These are phyloP conservation scores for Talaromyces amestolkiae DNA, from an alignment of 2,329 filamentous ascomycete species.

Conservation along the genomic window DNA sequence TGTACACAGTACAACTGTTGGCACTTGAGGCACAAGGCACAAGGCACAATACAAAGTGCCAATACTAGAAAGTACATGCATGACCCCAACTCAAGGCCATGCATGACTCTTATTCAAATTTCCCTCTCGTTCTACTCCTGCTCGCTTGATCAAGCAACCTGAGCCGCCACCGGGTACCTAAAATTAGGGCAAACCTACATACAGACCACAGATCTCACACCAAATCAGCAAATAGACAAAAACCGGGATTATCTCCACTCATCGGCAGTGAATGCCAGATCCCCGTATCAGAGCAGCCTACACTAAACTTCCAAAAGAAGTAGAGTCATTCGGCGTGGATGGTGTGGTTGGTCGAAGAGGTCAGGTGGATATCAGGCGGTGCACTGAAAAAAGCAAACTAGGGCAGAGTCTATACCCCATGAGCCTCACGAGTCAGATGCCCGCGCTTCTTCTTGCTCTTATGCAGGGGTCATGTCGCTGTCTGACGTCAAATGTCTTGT, in stretches of 20 bases:
- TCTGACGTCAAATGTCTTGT: conserved; percentile 5
- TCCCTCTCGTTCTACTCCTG: background rate
- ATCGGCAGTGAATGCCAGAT: background rate
- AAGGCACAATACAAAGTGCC: background rate
- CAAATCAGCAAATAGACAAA: background rate
- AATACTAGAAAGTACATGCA: background rate
- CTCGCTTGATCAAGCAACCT: conserved; percentile 2
- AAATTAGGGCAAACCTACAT: background rate
- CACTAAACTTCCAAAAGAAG: background rate
- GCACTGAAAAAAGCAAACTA: background rate
- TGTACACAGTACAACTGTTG: background rate
- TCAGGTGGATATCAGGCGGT: conserved; percentile 4
- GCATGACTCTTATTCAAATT: background rate
- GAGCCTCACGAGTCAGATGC: conserved; percentile 7
- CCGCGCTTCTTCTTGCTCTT: background rate
- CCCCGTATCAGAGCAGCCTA: background rate
- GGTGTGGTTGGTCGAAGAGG: conserved; percentile 1
- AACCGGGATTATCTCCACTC: background rate
- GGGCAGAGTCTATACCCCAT: background rate
- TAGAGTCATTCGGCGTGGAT: background rate
- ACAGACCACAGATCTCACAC: background rate
- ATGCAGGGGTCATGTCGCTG: conserved; percentile 1
- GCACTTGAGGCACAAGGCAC: background rate
- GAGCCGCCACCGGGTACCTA: background rate
- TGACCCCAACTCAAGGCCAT: background rate